Conservation (phyloP, 2,329 filamentous ascomycete genomes). For the Fusarium siculi region DNA sequence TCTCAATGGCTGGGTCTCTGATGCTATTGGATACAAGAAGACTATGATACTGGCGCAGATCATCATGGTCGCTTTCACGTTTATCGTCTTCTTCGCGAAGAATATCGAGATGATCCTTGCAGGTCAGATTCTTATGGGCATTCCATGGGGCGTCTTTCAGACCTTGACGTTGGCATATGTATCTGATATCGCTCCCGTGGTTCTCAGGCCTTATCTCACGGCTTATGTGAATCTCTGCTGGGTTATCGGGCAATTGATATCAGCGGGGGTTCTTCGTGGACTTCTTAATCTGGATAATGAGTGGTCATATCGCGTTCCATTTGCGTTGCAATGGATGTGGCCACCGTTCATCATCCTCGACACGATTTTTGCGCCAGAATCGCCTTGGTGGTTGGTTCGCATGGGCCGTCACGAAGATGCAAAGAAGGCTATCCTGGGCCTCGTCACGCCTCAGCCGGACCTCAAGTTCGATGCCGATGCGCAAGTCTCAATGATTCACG, state of each 20-base stretch:
- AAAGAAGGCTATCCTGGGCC: constrained; percentile 25
- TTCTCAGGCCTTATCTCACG: constrained; percentile 59
- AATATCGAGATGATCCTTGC: constrained; percentile 64
- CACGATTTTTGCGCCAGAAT: constrained; percentile 59
- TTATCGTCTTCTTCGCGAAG: constrained; percentile 69
- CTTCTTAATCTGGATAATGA: constrained; percentile 51
- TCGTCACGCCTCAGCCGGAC: constrained; percentile 41
- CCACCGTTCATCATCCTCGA: constrained; percentile 55
- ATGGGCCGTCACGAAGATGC: constrained; percentile 31
- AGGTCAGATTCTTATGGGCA: constrained; percentile 67
- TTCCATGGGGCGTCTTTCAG: constrained; percentile 65
- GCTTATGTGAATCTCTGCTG: constrained; percentile 62
- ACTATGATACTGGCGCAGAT: constrained; percentile 66
- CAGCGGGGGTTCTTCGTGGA: constrained; percentile 55
- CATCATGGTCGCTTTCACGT: constrained; percentile 63
- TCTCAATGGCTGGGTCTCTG: constrained; percentile 70
- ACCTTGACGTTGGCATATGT: constrained; percentile 69
- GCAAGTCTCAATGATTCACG: constrained; percentile 34
- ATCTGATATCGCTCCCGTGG: constrained; percentile 73
- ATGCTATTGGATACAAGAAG: constrained; percentile 68
- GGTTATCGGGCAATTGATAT: constrained; percentile 60
- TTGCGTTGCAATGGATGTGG: constrained; percentile 61
- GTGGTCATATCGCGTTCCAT: constrained; percentile 61
- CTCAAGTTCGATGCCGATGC: constrained; percentile 36
- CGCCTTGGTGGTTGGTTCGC: constrained; percentile 60